These are phyloP conservation scores for Alternaria tenuissima DNA, from an alignment of 2,329 filamentous ascomycete genomes.

Conservation along the genomic window DNA sequence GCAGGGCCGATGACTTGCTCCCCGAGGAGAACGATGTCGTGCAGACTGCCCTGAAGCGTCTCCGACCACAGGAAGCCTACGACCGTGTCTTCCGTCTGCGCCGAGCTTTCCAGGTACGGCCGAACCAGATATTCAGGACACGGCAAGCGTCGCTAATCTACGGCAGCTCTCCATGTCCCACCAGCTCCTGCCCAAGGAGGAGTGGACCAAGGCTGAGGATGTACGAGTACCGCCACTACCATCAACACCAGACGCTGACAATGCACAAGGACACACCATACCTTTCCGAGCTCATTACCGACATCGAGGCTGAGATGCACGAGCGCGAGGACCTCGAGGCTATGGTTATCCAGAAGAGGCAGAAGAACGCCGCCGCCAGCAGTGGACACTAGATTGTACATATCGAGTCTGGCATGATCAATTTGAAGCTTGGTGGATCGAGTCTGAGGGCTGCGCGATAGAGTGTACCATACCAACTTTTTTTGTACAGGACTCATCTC, in stretches of 20 bases:
- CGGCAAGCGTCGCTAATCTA: constrained; percentile 25
- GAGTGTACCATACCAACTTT: constrained; percentile 51
- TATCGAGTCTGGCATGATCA: constrained; percentile 23
- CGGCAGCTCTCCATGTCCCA: constrained; percentile 71
- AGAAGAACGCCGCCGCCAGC: constrained; percentile 30
- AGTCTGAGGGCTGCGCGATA: constrained; percentile 46
- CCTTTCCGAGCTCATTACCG: constrained; percentile 71
- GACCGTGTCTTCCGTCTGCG: constrained; percentile 98
- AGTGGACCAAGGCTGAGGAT: constrained; percentile 74
- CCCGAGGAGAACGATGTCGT: constrained; percentile 90
- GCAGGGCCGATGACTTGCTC: constrained; percentile 92
- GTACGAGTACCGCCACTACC: constrained; percentile 52
- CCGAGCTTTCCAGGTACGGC: constrained; percentile 83
- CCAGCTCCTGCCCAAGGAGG: constrained; percentile 68
- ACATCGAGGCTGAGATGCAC: constrained; percentile 72
- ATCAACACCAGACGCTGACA: constrained; percentile 21
- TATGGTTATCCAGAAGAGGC: constrained; percentile 64
- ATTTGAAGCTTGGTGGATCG: constrained; percentile 20
- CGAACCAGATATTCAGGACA: background rate
- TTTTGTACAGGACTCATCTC: constrained; percentile 24
- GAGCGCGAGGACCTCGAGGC: constrained; percentile 75
- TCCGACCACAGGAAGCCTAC: constrained; percentile 88
- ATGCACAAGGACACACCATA: constrained; percentile 68
- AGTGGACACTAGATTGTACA: constrained; percentile 37
- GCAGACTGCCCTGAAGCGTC: constrained; percentile 87